Percentiles rank a stretch among this genome's conserved stretches.
These are phyloP conservation scores for Blepharisma stoltei DNA, from an alignment of 73 alveolate species.

Conservation along the genomic window DNA sequence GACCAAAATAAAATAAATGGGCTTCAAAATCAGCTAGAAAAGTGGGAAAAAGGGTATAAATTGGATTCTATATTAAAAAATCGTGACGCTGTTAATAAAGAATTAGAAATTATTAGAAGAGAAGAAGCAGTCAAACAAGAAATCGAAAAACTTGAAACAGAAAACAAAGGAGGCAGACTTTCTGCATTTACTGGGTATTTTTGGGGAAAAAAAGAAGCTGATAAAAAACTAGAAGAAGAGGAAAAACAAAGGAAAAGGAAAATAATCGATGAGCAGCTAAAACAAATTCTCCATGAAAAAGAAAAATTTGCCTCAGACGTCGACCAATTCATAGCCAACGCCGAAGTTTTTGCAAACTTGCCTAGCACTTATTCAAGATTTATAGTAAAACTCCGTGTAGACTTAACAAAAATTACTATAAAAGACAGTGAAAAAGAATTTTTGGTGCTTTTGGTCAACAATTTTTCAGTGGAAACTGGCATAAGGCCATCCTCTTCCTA, in stretches of 20 bases:
- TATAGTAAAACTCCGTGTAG: neutral
- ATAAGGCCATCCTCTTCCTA: neutral
- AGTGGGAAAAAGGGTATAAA: neutral
- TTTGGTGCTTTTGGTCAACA: neutral
- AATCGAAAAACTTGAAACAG: constrained; percentile 15
- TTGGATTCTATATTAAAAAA: neutral
- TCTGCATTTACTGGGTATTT: constrained; percentile 1
- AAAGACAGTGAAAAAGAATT: constrained; percentile 2
- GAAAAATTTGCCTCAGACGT: neutral
- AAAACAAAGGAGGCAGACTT: neutral
- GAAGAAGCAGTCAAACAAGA: neutral
- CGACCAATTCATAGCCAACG: neutral
- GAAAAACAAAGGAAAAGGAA: neutral
- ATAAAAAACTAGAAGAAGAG: constrained; percentile 18
- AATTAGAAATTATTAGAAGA: constrained; percentile 1
- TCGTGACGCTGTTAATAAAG: neutral
- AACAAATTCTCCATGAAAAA: neutral
- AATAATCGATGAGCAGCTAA: neutral
- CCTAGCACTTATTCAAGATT: neutral
- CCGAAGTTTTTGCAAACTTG: neutral
- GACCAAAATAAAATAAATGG: neutral
- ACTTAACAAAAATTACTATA: neutral
- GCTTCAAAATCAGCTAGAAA: neutral
- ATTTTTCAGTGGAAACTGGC: constrained; percentile 4
- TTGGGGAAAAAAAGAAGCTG: constrained; percentile 15